A percentile compares a stretch with the other conserved stretches of the same genome.
phyloP scores from a whole-genome alignment of 495 filamentous ascomycete genomes.

The Endocarpon pusillum region DNA sequence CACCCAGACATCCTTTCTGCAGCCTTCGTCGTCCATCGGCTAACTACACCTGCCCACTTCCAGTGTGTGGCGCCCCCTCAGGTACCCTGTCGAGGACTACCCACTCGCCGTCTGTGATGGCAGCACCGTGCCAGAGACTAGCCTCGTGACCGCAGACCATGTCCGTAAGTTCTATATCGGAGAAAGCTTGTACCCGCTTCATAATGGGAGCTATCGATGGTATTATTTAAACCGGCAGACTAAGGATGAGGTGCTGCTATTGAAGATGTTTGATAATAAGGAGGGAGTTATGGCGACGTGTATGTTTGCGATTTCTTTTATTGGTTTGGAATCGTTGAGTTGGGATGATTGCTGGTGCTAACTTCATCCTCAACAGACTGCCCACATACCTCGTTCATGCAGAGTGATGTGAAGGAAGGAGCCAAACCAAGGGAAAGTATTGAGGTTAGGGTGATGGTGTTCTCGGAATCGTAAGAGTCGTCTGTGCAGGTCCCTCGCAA shows the following conservation, averaged over 20 bases:
- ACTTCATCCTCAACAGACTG: conserved; percentile 2
- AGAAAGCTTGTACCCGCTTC: conserved; percentile 3
- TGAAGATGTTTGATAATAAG: conserved; percentile 11
- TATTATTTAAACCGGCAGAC: conserved; percentile 11
- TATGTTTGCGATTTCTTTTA: conserved; percentile 4
- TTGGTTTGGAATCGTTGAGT: background rate
- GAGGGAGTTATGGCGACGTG: conserved; percentile 1
- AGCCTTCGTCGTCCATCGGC: background rate
- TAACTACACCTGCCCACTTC: background rate
- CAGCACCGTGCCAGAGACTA: conserved; percentile 5
- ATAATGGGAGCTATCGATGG: conserved; percentile 5
- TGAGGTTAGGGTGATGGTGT: conserved; percentile 10
- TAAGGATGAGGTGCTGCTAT: conserved; percentile 7
- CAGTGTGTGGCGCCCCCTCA: conserved; percentile 12
- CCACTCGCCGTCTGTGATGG: conserved; percentile 13
- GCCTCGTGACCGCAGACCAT: conserved; percentile 11
- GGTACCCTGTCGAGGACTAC: conserved; percentile 8
- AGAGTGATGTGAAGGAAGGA: background rate
- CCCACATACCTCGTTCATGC: conserved; percentile 9
- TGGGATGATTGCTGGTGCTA: conserved; percentile 5
- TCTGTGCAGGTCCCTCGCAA: too few relatives aligned
- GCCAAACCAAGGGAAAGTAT: conserved; percentile 6
- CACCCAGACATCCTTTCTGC: background rate
- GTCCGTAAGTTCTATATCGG: conserved; percentile 5
- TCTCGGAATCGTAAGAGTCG: conserved; percentile 3